Base-by-base conservation (phyloP, 208 protist genomes). In the Porcisia hertigi region DNA sequence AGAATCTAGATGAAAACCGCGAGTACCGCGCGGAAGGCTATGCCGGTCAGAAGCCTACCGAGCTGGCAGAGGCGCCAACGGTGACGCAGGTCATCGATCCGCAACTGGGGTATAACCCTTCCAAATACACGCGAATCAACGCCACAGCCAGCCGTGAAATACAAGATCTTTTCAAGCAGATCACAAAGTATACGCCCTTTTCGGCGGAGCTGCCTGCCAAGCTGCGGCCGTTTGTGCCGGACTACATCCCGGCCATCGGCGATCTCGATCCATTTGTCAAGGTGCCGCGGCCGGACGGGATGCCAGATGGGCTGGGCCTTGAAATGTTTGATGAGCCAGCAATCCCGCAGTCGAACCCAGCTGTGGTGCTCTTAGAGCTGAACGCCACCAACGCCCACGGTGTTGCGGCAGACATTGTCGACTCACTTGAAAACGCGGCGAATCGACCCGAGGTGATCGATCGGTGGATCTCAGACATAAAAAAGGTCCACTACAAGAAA, bases 201-300 rank as follows among this genome's bases (percentile, higher is more conserved):
- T 86, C 92, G 4, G 90, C 98, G 25, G 97, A 99, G 77, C 83
- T 99, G 39, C 97, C 98, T 18, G 97, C 98, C 14, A 96, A 97
- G 83, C 87, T 99, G 71, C 92, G 94, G 34, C 98, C 98, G 11
- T 99, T 99, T 86, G 98, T 99, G 73, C 98, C 98, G 6, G 98
- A 99, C 66, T 99, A 98, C 88, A 97, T 99, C 69, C 98, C 98
- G 7, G 89, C 98, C 1, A 90, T 99, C 41, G 98, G 98, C 23
- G 98, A 99, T 63, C 92, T 99, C 59, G 98, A 99, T 80, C 91
- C 97, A 0, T 99, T 99, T 75, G 81, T 99, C 67, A 99, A 99
- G 87, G 87, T 99, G n/a, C 88, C 94, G 23, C 91, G 98, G 7
- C 98, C 98, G 12, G 98, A 99, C 79, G 91, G 86, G 3, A 84